Percentiles rank a stretch among this genome's conserved stretches.
These are phyloP conservation scores for Corymbia citriodora DNA, from an alignment of 441 rosid genomes.

Conservation along the genomic window DNA sequence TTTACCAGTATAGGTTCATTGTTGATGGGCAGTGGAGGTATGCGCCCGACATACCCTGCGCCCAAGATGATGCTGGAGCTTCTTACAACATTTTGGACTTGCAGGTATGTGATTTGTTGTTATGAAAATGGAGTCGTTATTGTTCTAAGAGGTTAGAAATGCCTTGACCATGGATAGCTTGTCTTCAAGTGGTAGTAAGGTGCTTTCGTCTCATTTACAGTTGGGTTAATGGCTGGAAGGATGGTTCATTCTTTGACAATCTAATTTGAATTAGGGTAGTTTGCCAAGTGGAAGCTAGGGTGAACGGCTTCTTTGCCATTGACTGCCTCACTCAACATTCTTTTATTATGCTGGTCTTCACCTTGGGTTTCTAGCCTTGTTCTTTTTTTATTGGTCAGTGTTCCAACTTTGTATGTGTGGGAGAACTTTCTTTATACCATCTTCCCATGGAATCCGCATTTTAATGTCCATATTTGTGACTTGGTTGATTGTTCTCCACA, in stretches of 20 bases:
- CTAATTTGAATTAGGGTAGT: not conserved
- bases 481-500: not conserved
- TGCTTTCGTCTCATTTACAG: not conserved
- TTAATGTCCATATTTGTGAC: not conserved
- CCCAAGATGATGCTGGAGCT: constrained; percentile 73
- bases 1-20: constrained; percentile 82
- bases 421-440: not conserved
- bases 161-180: not conserved
- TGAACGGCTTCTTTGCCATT: not conserved
- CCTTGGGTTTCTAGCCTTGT: not conserved
- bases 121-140: not conserved
- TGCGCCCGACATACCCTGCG: constrained; percentile 78
- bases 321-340: not conserved
- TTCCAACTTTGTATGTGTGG: not conserved
- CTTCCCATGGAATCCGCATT: not conserved
- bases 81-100: constrained; percentile 79
- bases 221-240: not conserved
- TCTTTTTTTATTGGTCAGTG: not conserved
- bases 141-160: not conserved
- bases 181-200: not conserved
- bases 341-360: not conserved
- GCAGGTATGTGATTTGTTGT: constrained; percentile 32
- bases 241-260: not conserved
- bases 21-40: constrained; percentile 91
- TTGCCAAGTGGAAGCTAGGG: not conserved